Conservation (phyloP, 371 early-diverging fungal species). For the Choanephora cucurbitarum region DNA sequence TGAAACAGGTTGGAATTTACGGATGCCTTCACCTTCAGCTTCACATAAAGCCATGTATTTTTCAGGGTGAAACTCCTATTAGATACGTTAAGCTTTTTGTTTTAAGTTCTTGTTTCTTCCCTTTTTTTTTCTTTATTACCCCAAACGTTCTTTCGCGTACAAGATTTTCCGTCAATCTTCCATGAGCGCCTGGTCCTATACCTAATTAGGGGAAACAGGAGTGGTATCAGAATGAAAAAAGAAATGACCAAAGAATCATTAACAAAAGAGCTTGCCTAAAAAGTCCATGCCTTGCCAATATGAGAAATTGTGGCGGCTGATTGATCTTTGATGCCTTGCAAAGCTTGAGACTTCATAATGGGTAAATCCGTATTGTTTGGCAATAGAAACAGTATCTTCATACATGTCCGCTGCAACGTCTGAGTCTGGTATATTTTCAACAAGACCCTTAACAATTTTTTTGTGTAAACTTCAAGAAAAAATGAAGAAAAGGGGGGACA, state of each 20-base stretch:
- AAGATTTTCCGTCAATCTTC: constrained; percentile 56
- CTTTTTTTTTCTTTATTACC: constrained; percentile 30
- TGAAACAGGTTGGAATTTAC: constrained; percentile 31
- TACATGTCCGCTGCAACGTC: constrained; percentile 78
- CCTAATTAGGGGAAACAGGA: constrained; percentile 34
- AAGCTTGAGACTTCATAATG: constrained; percentile 92
- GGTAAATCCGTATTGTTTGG: constrained; percentile 52
- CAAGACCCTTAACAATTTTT: constrained; percentile 38
- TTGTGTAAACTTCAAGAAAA: constrained; percentile 52
- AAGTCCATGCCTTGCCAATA: constrained; percentile 89
- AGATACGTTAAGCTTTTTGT: neutral
- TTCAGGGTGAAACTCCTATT: constrained; percentile 54
- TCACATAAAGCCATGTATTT: constrained; percentile 63
- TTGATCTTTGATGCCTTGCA: constrained; percentile 41
- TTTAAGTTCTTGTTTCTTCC: neutral
- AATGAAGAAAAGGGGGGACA: too few species aligned
- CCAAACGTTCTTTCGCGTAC: constrained; percentile 59
- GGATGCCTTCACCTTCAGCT: constrained; percentile 60
- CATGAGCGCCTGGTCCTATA: constrained; percentile 89
- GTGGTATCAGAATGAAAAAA: neutral
- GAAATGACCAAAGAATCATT: neutral
- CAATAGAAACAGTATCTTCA: constrained; percentile 59
- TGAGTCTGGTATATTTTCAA: constrained; percentile 42
- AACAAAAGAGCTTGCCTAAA: constrained; percentile 51
- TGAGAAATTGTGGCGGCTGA: constrained; percentile 75